phyloP scores from a whole-genome alignment of 768 basidiomycete species.

The Ramaria sp. region DNA sequence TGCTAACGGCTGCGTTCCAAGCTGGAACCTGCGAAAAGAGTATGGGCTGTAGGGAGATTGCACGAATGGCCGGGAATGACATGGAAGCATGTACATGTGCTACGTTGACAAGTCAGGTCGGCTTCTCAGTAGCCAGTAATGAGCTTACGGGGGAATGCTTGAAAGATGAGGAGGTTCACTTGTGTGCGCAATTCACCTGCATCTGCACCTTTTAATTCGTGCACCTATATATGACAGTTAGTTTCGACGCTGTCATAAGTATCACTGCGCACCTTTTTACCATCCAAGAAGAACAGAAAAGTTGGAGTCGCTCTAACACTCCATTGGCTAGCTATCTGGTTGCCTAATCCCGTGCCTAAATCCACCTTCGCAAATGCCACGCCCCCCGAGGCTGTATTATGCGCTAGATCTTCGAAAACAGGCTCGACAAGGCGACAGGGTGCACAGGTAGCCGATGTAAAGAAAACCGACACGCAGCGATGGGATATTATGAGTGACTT shows the following conservation, averaged over 20 bases:
- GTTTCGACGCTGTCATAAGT: not conserved
- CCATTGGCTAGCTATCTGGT: conserved; percentile 48
- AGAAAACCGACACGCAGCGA: conserved; percentile 68
- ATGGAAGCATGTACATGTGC: conserved; percentile 68
- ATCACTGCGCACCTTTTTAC: conserved; percentile 42
- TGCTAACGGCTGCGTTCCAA: conserved; percentile 50
- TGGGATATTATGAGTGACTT: conserved; percentile 52
- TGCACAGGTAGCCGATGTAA: conserved; percentile 65
- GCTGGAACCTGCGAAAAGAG: conserved; percentile 64
- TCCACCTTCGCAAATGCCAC: conserved; percentile 83
- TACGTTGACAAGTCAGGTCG: conserved; percentile 18
- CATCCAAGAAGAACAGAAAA: conserved; percentile 79
- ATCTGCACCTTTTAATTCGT: conserved; percentile 67
- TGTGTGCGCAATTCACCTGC: conserved; percentile 59
- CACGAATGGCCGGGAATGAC: conserved; percentile 46
- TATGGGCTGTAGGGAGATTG: conserved; percentile 63
- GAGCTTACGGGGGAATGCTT: conserved; percentile 70
- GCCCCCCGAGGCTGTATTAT: conserved; percentile 41
- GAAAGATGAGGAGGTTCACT: conserved; percentile 61
- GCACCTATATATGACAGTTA: conserved; percentile 29
- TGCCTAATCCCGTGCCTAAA: conserved; percentile 56
- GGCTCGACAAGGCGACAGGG: conserved; percentile 83
- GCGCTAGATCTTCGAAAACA: conserved; percentile 67
- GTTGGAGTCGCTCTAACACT: conserved; percentile 74
- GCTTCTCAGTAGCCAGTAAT: not conserved